Base-by-base conservation (phyloP, 2,329 filamentous ascomycete species). In the Scytalidium sp. region DNA sequence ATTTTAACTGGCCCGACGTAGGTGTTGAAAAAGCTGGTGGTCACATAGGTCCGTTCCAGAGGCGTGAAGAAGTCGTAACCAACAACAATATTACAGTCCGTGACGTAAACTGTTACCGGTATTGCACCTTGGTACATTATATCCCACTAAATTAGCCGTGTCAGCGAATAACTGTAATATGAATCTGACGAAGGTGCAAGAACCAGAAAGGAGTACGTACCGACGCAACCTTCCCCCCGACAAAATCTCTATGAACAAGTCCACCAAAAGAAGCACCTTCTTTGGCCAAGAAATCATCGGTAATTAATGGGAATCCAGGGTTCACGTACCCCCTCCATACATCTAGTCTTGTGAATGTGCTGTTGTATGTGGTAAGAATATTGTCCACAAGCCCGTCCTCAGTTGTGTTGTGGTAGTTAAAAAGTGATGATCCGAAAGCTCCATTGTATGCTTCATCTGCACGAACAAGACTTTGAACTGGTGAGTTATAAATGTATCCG, bases 41-140 rank as follows among this genome's bases (percentile, higher is more conserved):
- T 54, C 0, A 65, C 66, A 3, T 64, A 48, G 2, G 66, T 68
- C 15, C 65, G 55, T 10, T 55, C 32, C 0, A 45, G 58, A 0
- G 59, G 58, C 0, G 63, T 56, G 41, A 67, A 68, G 25, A 64
- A 72, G 45, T 71, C 68, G 32, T 70, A 71, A 0, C 69, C 69
- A 29, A 67, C 67, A 1, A 71, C 50, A 3, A 65, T 22, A 47
- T 59, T 56, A 46, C 67, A 70, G n/a, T 45, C 54, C 25, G 65
- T 59, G 1, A 71, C 64, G 17, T 62, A 70, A 0, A 69, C 60
- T 0, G 67, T 70, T 0, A 70, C 67, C 0, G 70, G 67, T 13
- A 72, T 61, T 2, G 49, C 55, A 0, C 58, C 62, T 23, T 63
- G 62, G 40, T 70, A 71, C 60, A 71, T 62, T 5, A 71, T 61